These are phyloP conservation scores for Linnemannia elongata DNA, from an alignment of 192 early-diverging fungal genomes.

Conservation along the genomic window DNA sequence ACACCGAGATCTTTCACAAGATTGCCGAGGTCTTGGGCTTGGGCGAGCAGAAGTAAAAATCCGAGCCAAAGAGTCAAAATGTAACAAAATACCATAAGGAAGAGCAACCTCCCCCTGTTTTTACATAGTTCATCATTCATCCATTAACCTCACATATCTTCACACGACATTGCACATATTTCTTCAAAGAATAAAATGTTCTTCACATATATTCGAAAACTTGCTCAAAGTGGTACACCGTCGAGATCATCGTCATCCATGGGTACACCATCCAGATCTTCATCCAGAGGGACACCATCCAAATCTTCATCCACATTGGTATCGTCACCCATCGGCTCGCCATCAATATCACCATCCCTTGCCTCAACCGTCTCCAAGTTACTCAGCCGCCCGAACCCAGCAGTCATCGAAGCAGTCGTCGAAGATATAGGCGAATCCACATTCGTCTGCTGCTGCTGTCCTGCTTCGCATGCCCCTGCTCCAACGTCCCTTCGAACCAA, in stretches of 20 bases:
- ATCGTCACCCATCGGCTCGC: conserved; percentile 15
- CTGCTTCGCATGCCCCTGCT: background rate
- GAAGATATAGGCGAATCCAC: conserved; percentile 23
- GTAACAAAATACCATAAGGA: background rate
- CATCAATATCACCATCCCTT: conserved; percentile 29
- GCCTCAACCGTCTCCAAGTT: background rate
- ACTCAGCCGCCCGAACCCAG: background rate
- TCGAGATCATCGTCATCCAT: conserved; percentile 63
- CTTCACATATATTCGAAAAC: background rate
- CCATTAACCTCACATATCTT: background rate
- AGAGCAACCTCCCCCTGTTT: background rate
- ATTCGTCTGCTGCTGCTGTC: background rate
- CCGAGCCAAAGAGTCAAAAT: background rate
- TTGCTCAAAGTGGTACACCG: conserved; percentile 56
- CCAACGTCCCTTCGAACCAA: conserved; percentile 59
- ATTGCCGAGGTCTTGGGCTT: conserved; percentile 50
- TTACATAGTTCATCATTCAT: too few species aligned
- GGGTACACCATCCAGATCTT: conserved; percentile 44
- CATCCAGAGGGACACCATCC: conserved; percentile 20
- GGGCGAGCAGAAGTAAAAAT: conserved; percentile 18
- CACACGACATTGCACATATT: background rate
- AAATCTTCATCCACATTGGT: conserved; percentile 25
- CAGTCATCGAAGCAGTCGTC: background rate
- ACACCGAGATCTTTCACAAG: conserved; percentile 60
- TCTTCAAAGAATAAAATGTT: background rate